Base-by-base conservation (phyloP, 768 basidiomycete species). In the Lentinula lateritia region DNA sequence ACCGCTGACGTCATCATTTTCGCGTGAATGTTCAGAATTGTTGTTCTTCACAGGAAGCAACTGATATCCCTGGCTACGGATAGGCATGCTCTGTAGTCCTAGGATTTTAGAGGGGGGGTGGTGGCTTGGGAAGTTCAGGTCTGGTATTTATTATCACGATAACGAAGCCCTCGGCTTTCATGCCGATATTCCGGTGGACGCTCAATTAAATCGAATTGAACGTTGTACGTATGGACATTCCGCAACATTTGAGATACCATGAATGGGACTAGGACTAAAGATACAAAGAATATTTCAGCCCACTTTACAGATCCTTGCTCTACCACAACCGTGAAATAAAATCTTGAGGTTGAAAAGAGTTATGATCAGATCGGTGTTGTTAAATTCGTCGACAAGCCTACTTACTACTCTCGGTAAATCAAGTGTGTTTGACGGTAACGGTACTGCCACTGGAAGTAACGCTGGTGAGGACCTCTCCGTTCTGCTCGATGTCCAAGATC, bases 401-500 rank as follows among this genome's bases (percentile, higher is more conserved):
- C 7, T 39, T 13, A 39, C 38, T 9, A 39, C 38, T 13, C 28
- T 28, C 28, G 34, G 16, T 53, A n/a, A 35, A 12, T 54, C 38
- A 54, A 12, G 53, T 54, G 35, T 54, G 53, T 20, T 36, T 10
- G 34, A 54, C 53, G 18, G 53, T 38, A 23, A 54, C 36, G n/a
- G 53, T 54, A 36, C 41, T 71, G 68, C 58, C 48, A n/a, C 62
- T 60, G 41, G 66, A 61, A 50, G 69, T 68, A 57, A 69, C 71
- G 6, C 67, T 67, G 9, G 74, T 76, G 16, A 74, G 64, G 36
- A 72, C 70, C 35, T 54, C 36, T 60, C 60, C 65, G 66, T 65
- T 71, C 66, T 75, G 74, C 68, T 74, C 65, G 52, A 76, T 70
- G 66, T 76, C 70, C 64, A 76, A 74, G 64, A 73, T 50, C n/a